Evolutionary conservation across 768 basidiomycete species (phyloP).

Genomic region (Mycena pura): DNA sequence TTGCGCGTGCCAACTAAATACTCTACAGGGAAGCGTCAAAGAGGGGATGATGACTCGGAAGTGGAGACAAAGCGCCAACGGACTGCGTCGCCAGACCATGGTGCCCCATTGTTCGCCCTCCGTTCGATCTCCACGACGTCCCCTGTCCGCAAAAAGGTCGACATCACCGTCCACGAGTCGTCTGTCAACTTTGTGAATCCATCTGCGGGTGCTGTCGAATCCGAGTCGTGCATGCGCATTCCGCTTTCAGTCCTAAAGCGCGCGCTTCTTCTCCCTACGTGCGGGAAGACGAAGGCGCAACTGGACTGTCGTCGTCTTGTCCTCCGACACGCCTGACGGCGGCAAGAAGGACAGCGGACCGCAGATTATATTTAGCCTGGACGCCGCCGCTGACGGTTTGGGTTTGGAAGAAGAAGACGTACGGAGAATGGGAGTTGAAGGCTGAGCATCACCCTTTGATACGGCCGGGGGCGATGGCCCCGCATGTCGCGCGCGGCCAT

Average conservation of each 20-base stretch:
- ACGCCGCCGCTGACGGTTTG: conserved; percentile 54
- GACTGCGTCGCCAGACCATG: conserved; percentile 34
- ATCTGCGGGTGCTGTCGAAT: conserved; percentile 54
- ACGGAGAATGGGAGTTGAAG: conserved; percentile 55
- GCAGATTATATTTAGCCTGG: conserved; percentile 76
- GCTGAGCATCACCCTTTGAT: conserved; percentile 67
- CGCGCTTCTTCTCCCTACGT: conserved; percentile 75
- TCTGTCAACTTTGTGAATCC: conserved; percentile 62
- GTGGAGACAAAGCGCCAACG: conserved; percentile 42
- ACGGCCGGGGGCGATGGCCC: conserved; percentile 70
- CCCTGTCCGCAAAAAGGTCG: conserved; percentile 78
- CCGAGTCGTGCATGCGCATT: too few relatives aligned
- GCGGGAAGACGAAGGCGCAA: conserved; percentile 75
- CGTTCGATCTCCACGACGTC: conserved; percentile 73
- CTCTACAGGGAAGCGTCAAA: conserved; percentile 39
- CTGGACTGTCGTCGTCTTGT: conserved; percentile 73
- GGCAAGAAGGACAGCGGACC: conserved; percentile 44
- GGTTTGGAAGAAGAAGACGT: conserved; percentile 43
- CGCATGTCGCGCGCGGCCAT: conserved; percentile 70
- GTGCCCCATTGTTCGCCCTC: conserved; percentile 60
- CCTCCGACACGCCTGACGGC: conserved; percentile 59
- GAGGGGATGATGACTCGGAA: conserved; percentile 36
- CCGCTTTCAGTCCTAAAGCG: conserved; percentile 59
- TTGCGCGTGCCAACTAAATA: conserved; percentile 37
- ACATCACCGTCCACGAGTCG: conserved; percentile 61